Evolutionary conservation across 1,284 basidiomycete genomes (phyloP).

Genomic region (Cerrena zonata): DNA sequence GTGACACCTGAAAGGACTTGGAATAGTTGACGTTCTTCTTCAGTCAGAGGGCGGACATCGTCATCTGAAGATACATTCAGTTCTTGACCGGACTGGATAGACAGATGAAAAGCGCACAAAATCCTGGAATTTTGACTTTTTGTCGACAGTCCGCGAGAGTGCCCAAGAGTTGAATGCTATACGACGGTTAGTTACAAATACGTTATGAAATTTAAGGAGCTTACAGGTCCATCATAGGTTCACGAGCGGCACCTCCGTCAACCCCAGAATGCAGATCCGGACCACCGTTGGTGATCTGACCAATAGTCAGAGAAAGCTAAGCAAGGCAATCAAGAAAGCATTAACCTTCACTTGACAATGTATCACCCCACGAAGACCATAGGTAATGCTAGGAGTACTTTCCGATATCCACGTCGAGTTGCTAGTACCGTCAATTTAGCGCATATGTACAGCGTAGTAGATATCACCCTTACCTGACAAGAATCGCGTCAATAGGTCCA

Average conservation of each 20-base stretch:
- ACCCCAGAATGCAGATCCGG: conserved; percentile 88
- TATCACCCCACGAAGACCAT: conserved; percentile 89
- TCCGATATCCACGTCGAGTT: conserved; percentile 98
- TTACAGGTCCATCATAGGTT: conserved; percentile 91
- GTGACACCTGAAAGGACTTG: conserved; percentile 64
- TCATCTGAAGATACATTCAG: conserved; percentile 62
- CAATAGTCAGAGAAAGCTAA: background rate
- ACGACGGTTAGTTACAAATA: conserved; percentile 3
- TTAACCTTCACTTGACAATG: conserved; percentile 71
- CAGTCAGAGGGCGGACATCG: conserved; percentile 59
- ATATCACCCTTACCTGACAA: conserved; percentile 56
- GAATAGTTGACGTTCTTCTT: conserved; percentile 65
- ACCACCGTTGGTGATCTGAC: conserved; percentile 57
- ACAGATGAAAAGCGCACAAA: conserved; percentile 58
- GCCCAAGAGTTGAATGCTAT: conserved; percentile 74
- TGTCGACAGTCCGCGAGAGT: conserved; percentile 58
- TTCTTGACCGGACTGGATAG: no score
- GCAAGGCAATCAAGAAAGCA: background rate
- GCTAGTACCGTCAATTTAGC: conserved; percentile 31
- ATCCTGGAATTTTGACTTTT: conserved; percentile 71
- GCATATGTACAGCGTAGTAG: background rate
- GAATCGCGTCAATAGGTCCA: conserved; percentile 79
- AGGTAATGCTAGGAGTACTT: conserved; percentile 90
- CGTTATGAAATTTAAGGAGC: conserved; percentile 21
- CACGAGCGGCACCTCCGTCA: conserved; percentile 81